Evolutionary conservation across 768 basidiomycete genomes (phyloP).

Genomic region (Boletus reticuloceps): DNA sequence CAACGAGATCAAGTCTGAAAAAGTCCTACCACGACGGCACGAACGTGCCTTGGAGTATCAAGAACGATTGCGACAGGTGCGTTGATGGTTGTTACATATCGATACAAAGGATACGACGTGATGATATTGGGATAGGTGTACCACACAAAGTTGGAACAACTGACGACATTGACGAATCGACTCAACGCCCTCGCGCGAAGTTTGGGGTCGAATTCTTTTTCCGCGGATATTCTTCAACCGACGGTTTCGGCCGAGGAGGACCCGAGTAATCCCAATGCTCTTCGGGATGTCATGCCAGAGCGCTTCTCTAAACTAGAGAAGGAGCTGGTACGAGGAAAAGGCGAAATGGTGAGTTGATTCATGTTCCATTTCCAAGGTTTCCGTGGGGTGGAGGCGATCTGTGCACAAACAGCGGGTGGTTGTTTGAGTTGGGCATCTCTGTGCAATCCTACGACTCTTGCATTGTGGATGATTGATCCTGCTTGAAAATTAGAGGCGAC

Average conservation of each 20-base stretch:
- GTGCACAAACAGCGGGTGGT: neutral
- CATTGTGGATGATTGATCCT: neutral
- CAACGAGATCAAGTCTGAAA: conserved; percentile 68
- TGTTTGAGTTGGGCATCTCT: neutral
- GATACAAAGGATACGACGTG: conserved; percentile 18
- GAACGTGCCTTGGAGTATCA: conserved; percentile 68
- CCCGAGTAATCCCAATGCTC: conserved; percentile 35
- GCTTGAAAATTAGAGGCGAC: neutral
- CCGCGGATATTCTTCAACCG: conserved; percentile 52
- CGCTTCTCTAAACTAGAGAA: conserved; percentile 79
- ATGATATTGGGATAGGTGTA: conserved; percentile 47
- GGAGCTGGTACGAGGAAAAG: conserved; percentile 80
- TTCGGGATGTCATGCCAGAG: conserved; percentile 76
- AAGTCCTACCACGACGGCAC: conserved; percentile 68
- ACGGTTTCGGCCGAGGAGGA: conserved; percentile 42
- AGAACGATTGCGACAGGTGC: conserved; percentile 76
- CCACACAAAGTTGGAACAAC: conserved; percentile 74
- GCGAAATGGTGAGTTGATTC: conserved; percentile 69
- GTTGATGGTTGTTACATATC: conserved; percentile 20
- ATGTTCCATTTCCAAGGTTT: neutral
- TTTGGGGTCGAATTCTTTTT: conserved; percentile 58
- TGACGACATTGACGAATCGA: conserved; percentile 67
- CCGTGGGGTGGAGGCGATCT: neutral
- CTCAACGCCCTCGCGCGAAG: conserved; percentile 57
- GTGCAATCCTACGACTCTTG: neutral